Evolutionary conservation across 1,139 yeast genomes (phyloP).

Genomic region (Scheffersomyces lignicola): DNA sequence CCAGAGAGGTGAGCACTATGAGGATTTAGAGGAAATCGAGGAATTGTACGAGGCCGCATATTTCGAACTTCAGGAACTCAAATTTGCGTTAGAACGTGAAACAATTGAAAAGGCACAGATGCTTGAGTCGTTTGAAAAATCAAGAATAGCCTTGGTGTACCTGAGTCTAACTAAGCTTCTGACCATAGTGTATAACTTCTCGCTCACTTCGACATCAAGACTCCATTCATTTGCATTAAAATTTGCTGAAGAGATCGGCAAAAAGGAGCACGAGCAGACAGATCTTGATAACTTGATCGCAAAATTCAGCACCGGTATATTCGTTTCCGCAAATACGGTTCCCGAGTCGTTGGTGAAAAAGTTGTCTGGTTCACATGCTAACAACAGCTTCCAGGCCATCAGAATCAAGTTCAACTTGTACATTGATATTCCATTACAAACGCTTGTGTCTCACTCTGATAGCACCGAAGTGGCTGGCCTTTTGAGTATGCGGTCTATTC

Average conservation of each 20-base stretch:
- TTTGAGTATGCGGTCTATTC: slow-evolving; percentile 33
- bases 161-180: slow-evolving; percentile 36
- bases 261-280: slow-evolving; percentile 24
- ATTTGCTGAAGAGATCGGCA: slow-evolving; percentile 25
- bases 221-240: slow-evolving; percentile 27
- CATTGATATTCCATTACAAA: slow-evolving; percentile 44
- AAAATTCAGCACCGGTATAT: slow-evolving; percentile 40
- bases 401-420: slow-evolving; percentile 39
- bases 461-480: slow-evolving; percentile 15
- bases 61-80: slow-evolving; percentile 31
- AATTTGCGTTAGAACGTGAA: slow-evolving; percentile 31
- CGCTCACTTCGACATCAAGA: slow-evolving; percentile 27
- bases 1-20: slow-evolving; percentile 31
- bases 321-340: slow-evolving; percentile 35
- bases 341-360: slow-evolving; percentile 26
- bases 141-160: slow-evolving; percentile 36
- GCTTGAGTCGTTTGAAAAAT: slow-evolving; percentile 38
- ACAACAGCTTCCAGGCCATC: slow-evolving; percentile 40
- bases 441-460: slow-evolving; percentile 19
- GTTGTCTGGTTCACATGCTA: slow-evolving; percentile 29
- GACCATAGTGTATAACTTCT: slow-evolving; percentile 33
- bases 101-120: slow-evolving; percentile 21
- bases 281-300: slow-evolving; percentile 29
- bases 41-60: slow-evolving; percentile 33
- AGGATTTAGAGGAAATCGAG: slow-evolving; percentile 30